These are phyloP conservation scores for Suillus placidus DNA, from an alignment of 768 basidiomycete genomes.

Conservation along the genomic window DNA sequence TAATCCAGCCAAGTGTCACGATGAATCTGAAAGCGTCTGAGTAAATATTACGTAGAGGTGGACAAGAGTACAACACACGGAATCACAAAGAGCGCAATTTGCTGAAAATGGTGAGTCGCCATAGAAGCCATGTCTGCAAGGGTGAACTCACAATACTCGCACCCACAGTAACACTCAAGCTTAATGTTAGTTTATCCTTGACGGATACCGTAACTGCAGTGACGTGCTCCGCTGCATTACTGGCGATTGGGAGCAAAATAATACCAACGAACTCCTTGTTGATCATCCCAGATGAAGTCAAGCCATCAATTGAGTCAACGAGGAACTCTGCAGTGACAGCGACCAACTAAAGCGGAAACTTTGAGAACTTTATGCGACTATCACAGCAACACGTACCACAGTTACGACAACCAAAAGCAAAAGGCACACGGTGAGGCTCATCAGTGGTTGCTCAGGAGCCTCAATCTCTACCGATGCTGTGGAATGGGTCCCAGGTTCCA, in stretches of 20 bases:
- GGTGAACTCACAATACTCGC: slow-evolving; percentile 67
- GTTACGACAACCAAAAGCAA: slow-evolving; percentile 60
- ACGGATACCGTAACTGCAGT: slow-evolving; percentile 92
- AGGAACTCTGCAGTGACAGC: slow-evolving; percentile 65
- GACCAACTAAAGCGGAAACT: slow-evolving; percentile 42
- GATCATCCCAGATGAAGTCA: slow-evolving; percentile 60
- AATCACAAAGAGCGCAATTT: slow-evolving; percentile 73
- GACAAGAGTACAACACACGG: slow-evolving; percentile 41
- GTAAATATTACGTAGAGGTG: slow-evolving; percentile 11
- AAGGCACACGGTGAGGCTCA: slow-evolving; percentile 59
- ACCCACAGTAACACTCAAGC: slow-evolving; percentile 87
- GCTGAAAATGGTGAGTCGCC: slow-evolving; percentile 40
- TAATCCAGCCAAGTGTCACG: slow-evolving; percentile 78
- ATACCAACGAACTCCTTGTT: slow-evolving; percentile 84
- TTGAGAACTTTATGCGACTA: not conserved
- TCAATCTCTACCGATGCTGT: slow-evolving; percentile 26
- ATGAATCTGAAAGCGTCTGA: slow-evolving; percentile 52
- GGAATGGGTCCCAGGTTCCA: slow-evolving; percentile 4
- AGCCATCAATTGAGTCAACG: slow-evolving; percentile 79
- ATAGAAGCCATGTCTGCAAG: not conserved
- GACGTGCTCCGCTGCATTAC: slow-evolving; percentile 89
- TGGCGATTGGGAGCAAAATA: slow-evolving; percentile 88
- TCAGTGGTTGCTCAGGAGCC: slow-evolving; percentile 40
- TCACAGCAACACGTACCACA: slow-evolving; percentile 46
- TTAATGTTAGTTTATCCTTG: slow-evolving; percentile 86